Evolutionary conservation across 148 eudicot species (phyloP).

Genomic region (Polygonum maritimum): DNA sequence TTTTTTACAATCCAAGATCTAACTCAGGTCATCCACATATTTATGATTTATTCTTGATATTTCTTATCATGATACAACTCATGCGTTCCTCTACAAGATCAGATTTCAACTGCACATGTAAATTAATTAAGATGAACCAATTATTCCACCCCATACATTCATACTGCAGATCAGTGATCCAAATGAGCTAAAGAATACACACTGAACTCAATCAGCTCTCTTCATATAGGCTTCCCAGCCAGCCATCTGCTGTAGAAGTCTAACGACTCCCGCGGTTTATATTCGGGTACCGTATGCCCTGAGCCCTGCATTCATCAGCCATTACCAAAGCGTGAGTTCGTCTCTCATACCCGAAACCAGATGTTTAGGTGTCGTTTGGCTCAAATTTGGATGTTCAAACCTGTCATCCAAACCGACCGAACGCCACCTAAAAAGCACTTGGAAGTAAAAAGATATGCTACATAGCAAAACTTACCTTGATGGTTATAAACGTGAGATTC

Average conservation of each 20-base stretch:
- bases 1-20: too few species aligned
- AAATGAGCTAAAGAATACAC: neutral
- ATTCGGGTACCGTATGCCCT: slow-evolving; percentile 82
- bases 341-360: neutral
- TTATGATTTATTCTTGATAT: neutral
- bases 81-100: neutral
- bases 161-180: neutral
- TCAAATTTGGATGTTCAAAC: neutral
- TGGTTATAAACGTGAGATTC: slow-evolving; percentile 74
- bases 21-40: too few species aligned
- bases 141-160: neutral
- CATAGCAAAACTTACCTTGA: slow-evolving; percentile 45
- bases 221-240: slow-evolving; percentile 32
- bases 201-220: neutral
- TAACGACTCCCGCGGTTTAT: slow-evolving; percentile 64
- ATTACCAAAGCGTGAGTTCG: neutral
- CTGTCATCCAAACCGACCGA: neutral
- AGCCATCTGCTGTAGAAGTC: slow-evolving; percentile 53
- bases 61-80: neutral
- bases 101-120: neutral
- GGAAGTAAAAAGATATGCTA: neutral
- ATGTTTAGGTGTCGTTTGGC: neutral
- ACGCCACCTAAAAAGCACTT: neutral
- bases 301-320: slow-evolving; percentile 40
- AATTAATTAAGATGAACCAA: neutral